These are phyloP conservation scores for Stachybotrys echinatus DNA, from an alignment of 2,329 filamentous ascomycete species.

Conservation along the genomic window DNA sequence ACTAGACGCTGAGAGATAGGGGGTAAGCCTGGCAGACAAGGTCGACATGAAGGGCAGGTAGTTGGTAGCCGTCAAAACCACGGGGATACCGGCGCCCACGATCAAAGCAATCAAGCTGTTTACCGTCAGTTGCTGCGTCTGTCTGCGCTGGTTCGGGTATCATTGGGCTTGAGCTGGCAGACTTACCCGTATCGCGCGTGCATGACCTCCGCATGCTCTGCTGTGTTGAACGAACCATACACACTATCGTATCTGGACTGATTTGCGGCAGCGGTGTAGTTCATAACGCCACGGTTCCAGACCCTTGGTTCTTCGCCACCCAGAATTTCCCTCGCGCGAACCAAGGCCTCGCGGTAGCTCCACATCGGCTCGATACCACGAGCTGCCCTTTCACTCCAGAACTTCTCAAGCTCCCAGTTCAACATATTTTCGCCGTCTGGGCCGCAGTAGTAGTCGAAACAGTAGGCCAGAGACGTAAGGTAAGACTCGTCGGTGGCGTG, in stretches of 20 bases:
- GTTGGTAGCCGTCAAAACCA: background rate
- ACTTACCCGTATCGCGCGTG: background rate
- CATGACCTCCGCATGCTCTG: background rate
- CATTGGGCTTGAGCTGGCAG: no score
- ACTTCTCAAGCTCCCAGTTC: constrained; percentile 5
- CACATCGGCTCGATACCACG: background rate
- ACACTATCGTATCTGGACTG: background rate
- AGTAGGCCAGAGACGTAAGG: constrained; percentile 5
- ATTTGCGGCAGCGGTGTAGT: no score
- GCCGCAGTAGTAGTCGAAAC: constrained; percentile 7
- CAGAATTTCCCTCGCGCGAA: no score
- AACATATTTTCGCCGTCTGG: background rate
- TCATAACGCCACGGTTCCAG: no score
- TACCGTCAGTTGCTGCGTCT: background rate
- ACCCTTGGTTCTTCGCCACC: no score
- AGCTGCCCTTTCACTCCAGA: constrained; percentile 4
- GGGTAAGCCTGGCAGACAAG: background rate
- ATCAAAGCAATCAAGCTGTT: background rate
- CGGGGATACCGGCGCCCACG: background rate
- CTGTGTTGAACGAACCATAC: background rate
- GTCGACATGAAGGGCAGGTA: background rate
- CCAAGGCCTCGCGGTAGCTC: background rate
- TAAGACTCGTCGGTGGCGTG: background rate
- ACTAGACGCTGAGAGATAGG: background rate
- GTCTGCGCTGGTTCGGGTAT: no score